Base-by-base conservation (phyloP, 257 asterid species). In the Fraxinus americana region DNA sequence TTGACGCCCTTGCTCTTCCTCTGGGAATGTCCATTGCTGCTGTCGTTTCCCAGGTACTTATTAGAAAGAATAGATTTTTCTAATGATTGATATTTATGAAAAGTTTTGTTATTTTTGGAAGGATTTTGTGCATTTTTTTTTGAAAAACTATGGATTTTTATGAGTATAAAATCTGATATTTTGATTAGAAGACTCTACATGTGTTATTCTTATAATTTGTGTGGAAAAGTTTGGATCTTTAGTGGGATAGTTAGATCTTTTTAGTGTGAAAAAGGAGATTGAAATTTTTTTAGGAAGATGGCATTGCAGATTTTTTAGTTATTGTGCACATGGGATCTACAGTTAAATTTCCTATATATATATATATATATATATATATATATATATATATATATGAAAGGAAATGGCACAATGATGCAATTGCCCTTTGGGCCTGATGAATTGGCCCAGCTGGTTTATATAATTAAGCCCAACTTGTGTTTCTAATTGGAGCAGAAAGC, bases 11-110 rank as follows among this genome's bases (percentile, higher is more conserved):
- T 43, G 98, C 91, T 66, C 92, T 93, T 65, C 96, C 90, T 75
- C 90, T 95, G 30, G 99, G 99, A 79, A 93, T 93, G 97, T 93
- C 98, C 23, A 85, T 95, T 71, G 99, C 98, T 66, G 97, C 93
- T 25, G 87, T 91, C 54, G 88, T 95, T 84, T 85, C 94, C 72
- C 91, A 91, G 98, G 98, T 94, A 59, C 61, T 21, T 17, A 1
- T 32, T 21, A 30, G 39, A n/a, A 23, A 1, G 29, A 27, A 29
- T 36, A 23, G 30, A 12, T 36, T 57, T 29, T 25, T n/a, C 8
- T 69, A 10, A 35, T 54, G 41, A 45, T 32, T 30, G 65, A 71
- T 78, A 9, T n/a, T 45, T 23, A 38, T 50, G 43, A 0, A 69
- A 36, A 54, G 54, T 6, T 36, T 70, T 43, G 2, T 11, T 17